These are phyloP conservation scores for Aureobasidium musti DNA, from an alignment of 2,329 filamentous ascomycete species.

Conservation along the genomic window DNA sequence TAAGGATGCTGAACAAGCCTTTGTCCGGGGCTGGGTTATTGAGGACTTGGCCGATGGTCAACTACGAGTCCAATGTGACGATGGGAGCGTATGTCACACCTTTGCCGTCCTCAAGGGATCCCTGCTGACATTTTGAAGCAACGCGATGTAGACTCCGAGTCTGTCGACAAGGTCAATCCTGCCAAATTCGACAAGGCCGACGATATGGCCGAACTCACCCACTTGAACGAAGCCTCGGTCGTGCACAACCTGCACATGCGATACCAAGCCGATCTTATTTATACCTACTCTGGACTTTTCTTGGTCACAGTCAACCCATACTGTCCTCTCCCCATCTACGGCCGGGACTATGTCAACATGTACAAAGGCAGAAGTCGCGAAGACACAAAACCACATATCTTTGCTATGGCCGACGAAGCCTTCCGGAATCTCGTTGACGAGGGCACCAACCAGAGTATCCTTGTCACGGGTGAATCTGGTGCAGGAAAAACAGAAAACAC, in stretches of 20 bases:
- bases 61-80: conserved; percentile 87
- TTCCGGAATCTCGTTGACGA: conserved; percentile 96
- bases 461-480: conserved; percentile 96
- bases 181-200: conserved; percentile 99
- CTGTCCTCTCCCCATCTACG: conserved; percentile 91
- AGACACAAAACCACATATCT: conserved; percentile 96
- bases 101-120: conserved; percentile 30
- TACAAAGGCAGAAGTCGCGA: conserved; percentile 90
- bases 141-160: conserved; percentile 81
- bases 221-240: conserved; percentile 95
- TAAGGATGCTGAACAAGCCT: conserved; percentile 80
- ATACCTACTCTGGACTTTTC: conserved; percentile 95
- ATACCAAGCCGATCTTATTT: conserved; percentile 95
- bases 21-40: conserved; percentile 89
- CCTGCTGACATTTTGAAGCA: conserved; percentile 57
- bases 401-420: conserved; percentile 94
- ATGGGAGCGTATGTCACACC: conserved; percentile 72
- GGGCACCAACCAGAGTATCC: conserved; percentile 92
- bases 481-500: conserved; percentile 99
- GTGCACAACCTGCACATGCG: conserved; percentile 95
- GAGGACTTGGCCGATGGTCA: conserved; percentile 71
- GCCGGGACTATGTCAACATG: conserved; percentile 96
- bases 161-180: conserved; percentile 97
- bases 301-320: conserved; percentile 97
- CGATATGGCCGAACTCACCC: conserved; percentile 98